These are phyloP conservation scores for Magnolia officinalis DNA, from an alignment of 164 flowering plant genomes.

Conservation along the genomic window DNA sequence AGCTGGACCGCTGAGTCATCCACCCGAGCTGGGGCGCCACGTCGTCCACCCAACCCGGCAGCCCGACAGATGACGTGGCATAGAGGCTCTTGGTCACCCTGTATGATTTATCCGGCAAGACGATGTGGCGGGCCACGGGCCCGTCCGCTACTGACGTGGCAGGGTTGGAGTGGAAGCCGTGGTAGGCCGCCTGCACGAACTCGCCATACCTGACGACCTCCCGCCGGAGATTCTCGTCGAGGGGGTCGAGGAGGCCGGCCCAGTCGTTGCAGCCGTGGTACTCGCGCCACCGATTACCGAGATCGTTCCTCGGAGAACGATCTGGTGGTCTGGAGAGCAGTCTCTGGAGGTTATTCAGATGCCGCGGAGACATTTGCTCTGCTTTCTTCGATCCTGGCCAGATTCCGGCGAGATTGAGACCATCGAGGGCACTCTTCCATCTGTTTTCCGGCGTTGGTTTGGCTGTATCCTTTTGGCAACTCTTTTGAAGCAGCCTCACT, in stretches of 20 bases:
- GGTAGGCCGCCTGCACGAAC: conserved; percentile 85
- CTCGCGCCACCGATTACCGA: conserved; percentile 68
- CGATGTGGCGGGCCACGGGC: conserved; percentile 40
- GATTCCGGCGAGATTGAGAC: conserved; percentile 39
- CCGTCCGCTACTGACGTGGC: conserved; percentile 30
- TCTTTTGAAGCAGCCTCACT: conserved; percentile 50
- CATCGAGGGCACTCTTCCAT: conserved; percentile 30
- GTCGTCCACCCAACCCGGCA: conserved; percentile 88
- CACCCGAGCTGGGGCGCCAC: conserved; percentile 83
- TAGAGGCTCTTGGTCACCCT: conserved; percentile 73
- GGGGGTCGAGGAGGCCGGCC: conserved; percentile 87
- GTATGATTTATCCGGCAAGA: conserved; percentile 57
- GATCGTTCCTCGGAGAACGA: conserved; percentile 65
- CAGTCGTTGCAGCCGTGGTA: conserved; percentile 79
- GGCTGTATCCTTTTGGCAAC: background rate
- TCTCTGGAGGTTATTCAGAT: conserved; percentile 50
- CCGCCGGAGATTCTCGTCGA: conserved; percentile 88
- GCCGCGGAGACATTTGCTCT: conserved; percentile 79
- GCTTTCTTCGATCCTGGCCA: conserved; percentile 57
- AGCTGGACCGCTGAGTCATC: conserved; percentile 93
- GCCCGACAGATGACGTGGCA: conserved; percentile 77
- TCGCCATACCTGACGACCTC: conserved; percentile 89
- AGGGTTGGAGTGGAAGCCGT: conserved; percentile 65
- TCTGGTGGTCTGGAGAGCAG: conserved; percentile 52
- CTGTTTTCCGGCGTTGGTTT: conserved; percentile 13